phyloP scores from a whole-genome alignment of 306 rosid genomes.

The Quercus variabilis region DNA sequence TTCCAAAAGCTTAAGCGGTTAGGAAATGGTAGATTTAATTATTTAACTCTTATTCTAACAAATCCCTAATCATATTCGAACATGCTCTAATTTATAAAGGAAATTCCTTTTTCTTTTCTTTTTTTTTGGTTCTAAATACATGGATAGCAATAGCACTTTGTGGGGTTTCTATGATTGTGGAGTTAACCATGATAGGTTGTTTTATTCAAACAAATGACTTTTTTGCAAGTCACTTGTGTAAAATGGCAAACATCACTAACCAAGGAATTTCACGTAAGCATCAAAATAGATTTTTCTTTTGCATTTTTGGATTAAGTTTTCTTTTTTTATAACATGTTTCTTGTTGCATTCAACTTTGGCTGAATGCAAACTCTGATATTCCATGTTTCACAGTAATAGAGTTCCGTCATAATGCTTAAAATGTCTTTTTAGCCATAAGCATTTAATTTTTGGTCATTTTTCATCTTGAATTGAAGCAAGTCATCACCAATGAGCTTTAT shows the following conservation, averaged over 20 bases:
- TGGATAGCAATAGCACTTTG: background rate
- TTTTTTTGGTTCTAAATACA: background rate
- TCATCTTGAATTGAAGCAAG: background rate
- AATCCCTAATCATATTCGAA: no score
- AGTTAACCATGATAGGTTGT: constrained; percentile 1
- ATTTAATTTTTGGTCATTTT: background rate
- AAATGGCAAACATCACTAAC: constrained; percentile 95
- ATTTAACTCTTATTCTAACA: no score
- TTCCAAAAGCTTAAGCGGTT: no score
- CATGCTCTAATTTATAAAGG: no score
- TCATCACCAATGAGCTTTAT: no score
- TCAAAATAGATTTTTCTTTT: background rate
- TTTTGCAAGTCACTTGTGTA: constrained; percentile 70
- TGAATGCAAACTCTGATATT: background rate
- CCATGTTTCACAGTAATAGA: constrained; percentile 3
- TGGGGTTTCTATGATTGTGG: no score
- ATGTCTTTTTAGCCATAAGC: background rate
- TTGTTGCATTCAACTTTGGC: background rate
- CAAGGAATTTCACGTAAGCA: constrained; percentile 92
- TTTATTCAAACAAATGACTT: background rate
- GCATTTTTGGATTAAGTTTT: constrained; percentile 6
- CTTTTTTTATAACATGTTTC: background rate
- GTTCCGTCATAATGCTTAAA: constrained; percentile 8
- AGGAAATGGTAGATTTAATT: no score
- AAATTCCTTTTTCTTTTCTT: no score